Evolutionary conservation across 495 filamentous ascomycete genomes (phyloP), one percentile per base, ranked within the genome.

Genomic region (Stereocaulon alpinum): DNA sequence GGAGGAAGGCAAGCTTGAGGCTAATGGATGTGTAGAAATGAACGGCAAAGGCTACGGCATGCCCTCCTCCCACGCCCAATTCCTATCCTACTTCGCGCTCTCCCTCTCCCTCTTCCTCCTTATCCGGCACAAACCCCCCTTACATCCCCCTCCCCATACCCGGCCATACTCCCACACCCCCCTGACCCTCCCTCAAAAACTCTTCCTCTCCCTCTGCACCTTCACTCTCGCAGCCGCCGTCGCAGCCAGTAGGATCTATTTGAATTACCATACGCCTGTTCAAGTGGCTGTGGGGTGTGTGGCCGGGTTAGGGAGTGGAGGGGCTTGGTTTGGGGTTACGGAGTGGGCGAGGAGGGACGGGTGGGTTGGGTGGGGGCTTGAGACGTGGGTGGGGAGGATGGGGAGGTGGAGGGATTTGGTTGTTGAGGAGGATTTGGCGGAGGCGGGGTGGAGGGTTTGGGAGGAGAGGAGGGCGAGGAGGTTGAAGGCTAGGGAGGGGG

Each of bases 51-150:
- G 93, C 60, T 99, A 97, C 67, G 93, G 93, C 63, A 99, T 99
- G 93, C 93, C 93, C n/a, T 91, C 86, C 48, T 95, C 90, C 29
- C 93, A 99, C 74, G 88, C 93, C 11, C 93, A 99, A 72, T 99
- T 96, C 69, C 85, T 88, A 50, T 76, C 84, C 11, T 99, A 88
- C 75, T 97, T 96, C 76, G 84, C 89, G 44, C 74, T 93, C 56
- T 89, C 86, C 66, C 70, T 95, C 27, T 74, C 82, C 17, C 76
- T 99, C 32, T 96, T 96, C 73, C 76, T 96, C 27, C 75, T 92
- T 17, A 73, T 87, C 52, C 80, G 92, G 59, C 88, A 95, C 70
- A 74, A 76, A 9, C 88, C 86, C 7, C 63, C 67, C 45, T 56
- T 63, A 56, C 67, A 66, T 50, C 69, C 27, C 11, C 11, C 66